phyloP scores from a whole-genome alignment of 768 basidiomycete species.

The Boletus pseudo-olivaceus region DNA sequence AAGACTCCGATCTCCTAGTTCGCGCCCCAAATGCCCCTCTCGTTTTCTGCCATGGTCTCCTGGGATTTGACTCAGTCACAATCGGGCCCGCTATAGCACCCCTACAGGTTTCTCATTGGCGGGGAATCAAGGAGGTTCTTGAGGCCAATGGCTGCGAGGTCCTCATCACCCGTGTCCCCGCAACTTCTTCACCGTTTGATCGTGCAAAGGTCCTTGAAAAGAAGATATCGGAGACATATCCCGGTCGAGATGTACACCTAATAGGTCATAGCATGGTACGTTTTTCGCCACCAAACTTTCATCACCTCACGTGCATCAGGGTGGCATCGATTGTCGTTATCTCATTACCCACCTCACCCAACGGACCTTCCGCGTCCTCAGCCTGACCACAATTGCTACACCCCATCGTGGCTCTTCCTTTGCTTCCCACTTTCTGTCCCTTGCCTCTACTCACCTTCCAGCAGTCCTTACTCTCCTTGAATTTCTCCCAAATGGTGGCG shows the following conservation, averaged over 20 bases:
- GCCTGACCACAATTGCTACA: slow-evolving; percentile 90
- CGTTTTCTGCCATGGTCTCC: slow-evolving; percentile 93
- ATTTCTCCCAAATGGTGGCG: slow-evolving; percentile 85
- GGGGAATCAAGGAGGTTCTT: slow-evolving; percentile 91
- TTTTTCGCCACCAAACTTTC: neutral
- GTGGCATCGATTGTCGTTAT: slow-evolving; percentile 89
- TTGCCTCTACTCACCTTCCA: slow-evolving; percentile 66
- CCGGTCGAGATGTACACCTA: slow-evolving; percentile 83
- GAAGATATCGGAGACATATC: slow-evolving; percentile 74
- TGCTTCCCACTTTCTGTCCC: slow-evolving; percentile 82
- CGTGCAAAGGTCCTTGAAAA: slow-evolving; percentile 88
- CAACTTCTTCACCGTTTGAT: slow-evolving; percentile 83
- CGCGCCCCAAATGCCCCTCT: slow-evolving; percentile 77
- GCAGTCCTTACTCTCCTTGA: slow-evolving; percentile 73
- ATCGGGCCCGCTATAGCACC: slow-evolving; percentile 75
- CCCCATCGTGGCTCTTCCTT: slow-evolving; percentile 94
- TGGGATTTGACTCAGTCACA: slow-evolving; percentile 84
- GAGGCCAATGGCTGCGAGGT: slow-evolving; percentile 87
- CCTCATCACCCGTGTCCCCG: slow-evolving; percentile 90
- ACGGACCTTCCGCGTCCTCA: slow-evolving; percentile 76
- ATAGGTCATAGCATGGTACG: slow-evolving; percentile 79
- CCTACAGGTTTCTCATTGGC: slow-evolving; percentile 90
- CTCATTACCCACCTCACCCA: slow-evolving; percentile 80
- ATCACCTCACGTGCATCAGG: slow-evolving; percentile 43
- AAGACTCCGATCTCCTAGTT: slow-evolving; percentile 42